These are phyloP conservation scores for Thinopyrum elongatum DNA, from an alignment of 176 grass and related monocot species.

Conservation along the genomic window DNA sequence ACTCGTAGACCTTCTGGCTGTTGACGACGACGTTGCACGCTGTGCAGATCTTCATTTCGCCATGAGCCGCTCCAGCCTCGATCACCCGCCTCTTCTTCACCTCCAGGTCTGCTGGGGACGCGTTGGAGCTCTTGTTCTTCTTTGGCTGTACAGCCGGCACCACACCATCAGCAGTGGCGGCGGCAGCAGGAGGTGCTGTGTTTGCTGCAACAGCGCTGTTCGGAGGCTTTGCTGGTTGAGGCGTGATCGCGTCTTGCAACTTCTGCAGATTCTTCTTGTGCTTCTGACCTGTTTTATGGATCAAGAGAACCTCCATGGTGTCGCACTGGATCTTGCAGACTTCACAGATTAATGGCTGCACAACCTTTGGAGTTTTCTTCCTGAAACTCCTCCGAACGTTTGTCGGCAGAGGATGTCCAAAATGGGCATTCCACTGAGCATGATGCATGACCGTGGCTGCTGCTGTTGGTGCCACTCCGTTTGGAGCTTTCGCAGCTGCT, in stretches of 20 bases:
- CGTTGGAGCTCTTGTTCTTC: conserved; percentile 42
- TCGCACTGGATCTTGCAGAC: conserved; percentile 74
- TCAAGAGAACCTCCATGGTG: conserved; percentile 52
- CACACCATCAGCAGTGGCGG: neutral
- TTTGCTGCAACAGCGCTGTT: conserved; percentile 12
- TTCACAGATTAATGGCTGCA: conserved; percentile 54
- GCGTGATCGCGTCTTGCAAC: conserved; percentile 55
- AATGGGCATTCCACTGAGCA: conserved; percentile 44
- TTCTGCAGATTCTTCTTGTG: conserved; percentile 82
- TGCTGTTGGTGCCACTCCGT: conserved; percentile 30
- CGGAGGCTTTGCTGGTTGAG: conserved; percentile 38
- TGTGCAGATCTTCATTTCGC: conserved; percentile 54
- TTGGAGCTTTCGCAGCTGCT: conserved; percentile 34
- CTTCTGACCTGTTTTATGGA: conserved; percentile 77
- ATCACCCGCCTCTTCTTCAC: conserved; percentile 64
- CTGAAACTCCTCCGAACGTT: conserved; percentile 29
- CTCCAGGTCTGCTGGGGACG: conserved; percentile 51
- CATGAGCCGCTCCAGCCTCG: conserved; percentile 55
- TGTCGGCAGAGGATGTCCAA: conserved; percentile 32
- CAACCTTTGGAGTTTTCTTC: conserved; percentile 39
- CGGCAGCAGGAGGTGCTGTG: neutral
- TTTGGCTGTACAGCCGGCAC: conserved; percentile 4
- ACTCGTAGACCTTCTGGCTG: conserved; percentile 67
- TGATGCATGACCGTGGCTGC: conserved; percentile 18
- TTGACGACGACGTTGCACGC: conserved; percentile 75